Evolutionary conservation across 1,284 basidiomycete species (phyloP), one percentile per base, ranked within the genome.

Genomic region (Apiotrichum porosum): DNA sequence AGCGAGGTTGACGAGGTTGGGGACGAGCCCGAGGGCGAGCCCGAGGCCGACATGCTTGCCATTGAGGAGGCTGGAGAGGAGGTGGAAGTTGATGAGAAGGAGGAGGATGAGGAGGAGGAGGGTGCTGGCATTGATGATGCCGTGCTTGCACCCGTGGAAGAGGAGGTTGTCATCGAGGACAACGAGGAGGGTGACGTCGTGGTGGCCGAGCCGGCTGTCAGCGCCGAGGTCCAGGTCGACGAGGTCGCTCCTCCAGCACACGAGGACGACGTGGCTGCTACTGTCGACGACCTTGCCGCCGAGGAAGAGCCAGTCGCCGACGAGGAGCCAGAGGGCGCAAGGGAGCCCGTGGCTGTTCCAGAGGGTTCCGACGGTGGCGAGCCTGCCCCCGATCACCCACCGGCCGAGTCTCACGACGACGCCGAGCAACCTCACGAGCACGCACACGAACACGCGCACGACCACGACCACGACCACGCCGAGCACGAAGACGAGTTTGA

Each of bases 401-500:
- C 13, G 30, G 21, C 13, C 17, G 38, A 15, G 24, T 3, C 12
- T 18, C 22, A 15, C 33, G 17, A 5, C 18, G 19, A 21, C n/a
- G 14, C 21, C 24, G 28, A 3, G 3, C n/a, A n/a, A n/a, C n/a
- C n/a, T n/a, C n/a, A n/a, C n/a, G n/a, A n/a, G n/a, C n/a, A n/a
- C n/a, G n/a, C n/a, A n/a, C n/a, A n/a, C n/a, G n/a, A n/a, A n/a
- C n/a, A n/a, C n/a, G 28, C 24, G 4, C 6, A 24, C 28, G 14
- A 43, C 18, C 15, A 13, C 14, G 31, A 13, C 21, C 42, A 44
- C 19, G 56, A 52, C 12, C 44, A 43, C 12, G 47, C 34, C 13
- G 48, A 40, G n/a, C 44, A 48, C 15, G 50, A 52, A 10, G 57
- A 51, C 3, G 37, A 44, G 18, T 41, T 24, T 4, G 39, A 30